These are phyloP conservation scores for Amanita polypyramis DNA, from an alignment of 768 basidiomycete species.

Conservation along the genomic window DNA sequence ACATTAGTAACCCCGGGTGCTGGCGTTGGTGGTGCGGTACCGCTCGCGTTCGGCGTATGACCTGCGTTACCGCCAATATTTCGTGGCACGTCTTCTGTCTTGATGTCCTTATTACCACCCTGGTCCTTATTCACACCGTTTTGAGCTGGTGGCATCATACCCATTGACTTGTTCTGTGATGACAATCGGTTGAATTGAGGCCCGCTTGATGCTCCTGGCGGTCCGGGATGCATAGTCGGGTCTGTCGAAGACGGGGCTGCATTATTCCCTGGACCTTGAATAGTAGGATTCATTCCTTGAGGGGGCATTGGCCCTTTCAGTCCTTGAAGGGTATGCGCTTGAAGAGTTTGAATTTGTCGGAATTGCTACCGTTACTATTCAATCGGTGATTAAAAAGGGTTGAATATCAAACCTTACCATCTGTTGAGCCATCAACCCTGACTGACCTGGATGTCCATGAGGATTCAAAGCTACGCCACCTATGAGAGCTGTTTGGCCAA, in stretches of 20 bases:
- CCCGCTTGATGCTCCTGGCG: neutral
- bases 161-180: conserved; percentile 5
- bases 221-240: conserved; percentile 1
- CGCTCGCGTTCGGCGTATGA: conserved; percentile 6
- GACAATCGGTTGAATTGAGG: conserved; percentile 5
- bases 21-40: conserved; percentile 6
- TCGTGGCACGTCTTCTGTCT: neutral
- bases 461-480: neutral
- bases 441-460: conserved; percentile 7
- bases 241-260: neutral
- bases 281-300: conserved; percentile 6
- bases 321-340: neutral
- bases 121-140: conserved; percentile 7
- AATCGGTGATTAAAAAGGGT: conserved; percentile 2
- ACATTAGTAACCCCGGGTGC: conserved; percentile 1
- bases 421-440: conserved; percentile 2
- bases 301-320: conserved; percentile 1
- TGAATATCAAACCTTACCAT: conserved; percentile 3
- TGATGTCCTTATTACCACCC: conserved; percentile 3
- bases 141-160: conserved; percentile 7
- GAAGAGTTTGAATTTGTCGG: conserved; percentile 2
- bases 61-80: conserved; percentile 1
- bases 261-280: neutral
- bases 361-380: conserved; percentile 2
- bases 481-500: conserved; percentile 1